Evolutionary conservation across 345 rosid genomes (phyloP), one percentile per base, ranked within the genome.

Genomic region (Barbarea vulgaris): DNA sequence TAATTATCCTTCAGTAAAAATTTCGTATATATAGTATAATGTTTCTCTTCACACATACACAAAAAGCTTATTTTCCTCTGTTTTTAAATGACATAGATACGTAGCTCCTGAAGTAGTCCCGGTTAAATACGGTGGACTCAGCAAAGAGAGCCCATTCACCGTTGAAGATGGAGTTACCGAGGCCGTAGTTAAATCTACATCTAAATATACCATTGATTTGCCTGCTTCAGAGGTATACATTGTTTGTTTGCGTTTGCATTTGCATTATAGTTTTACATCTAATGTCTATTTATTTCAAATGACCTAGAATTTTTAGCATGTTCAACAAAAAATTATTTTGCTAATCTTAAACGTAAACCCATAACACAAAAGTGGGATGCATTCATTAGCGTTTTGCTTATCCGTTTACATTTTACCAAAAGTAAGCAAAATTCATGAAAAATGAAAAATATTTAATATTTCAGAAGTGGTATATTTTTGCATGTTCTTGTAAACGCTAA

Each of bases 61-160:
- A 71, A 28, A 48, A 66, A 19, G 12, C 25, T 66, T 17, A 53
- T 33, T 18, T 71, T 70, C 12, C 13, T 67, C 25, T 73, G 59
- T 50, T 66, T 48, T 48, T 2, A 36, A 13, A 11, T 60, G 30
- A 74, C 72, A 63, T 19, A 80, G 82, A 58, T 75, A 80, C 33
- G 31, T 80, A 42, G 79, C 79, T 75, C 76, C 77, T 58, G 80
- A 80, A 59, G 58, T 70, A 41, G 82, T 80, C 56, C 82, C 82
- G 3, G 80, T 80, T 66, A 75, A 75, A 28, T 75, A 80, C 48
- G 82, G 82, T 55, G 82, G 82, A 50, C 65, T 80, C 3, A 80
- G 80, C 77, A 80, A 70, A 70, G 82, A 80, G 9, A 76, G 82
- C 17, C 41, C 72, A 6, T 64, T 65, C 57, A n/a, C 72, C 7